These are phyloP conservation scores for Moelleriella libera DNA, from an alignment of 2,329 filamentous ascomycete genomes.

Conservation along the genomic window DNA sequence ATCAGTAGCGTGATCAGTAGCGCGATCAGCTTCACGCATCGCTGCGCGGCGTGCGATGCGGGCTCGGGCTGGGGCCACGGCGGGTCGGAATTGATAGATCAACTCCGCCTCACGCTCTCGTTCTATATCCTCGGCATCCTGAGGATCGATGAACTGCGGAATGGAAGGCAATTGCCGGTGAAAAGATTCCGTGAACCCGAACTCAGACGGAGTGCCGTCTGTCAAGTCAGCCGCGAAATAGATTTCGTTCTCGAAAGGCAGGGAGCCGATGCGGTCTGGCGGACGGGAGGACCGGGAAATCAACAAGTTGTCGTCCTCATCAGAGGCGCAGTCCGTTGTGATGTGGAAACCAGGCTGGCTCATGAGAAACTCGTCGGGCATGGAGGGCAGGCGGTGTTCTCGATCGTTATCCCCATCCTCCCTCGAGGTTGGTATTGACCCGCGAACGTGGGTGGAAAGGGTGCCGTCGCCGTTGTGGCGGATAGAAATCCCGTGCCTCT, in stretches of 20 bases:
- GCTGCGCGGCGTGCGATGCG: conserved; percentile 25
- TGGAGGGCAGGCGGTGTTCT: conserved; percentile 35
- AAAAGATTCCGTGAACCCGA: conserved; percentile 12
- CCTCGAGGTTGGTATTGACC: not conserved
- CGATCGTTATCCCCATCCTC: conserved; percentile 22
- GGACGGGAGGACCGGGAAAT: conserved; percentile 18
- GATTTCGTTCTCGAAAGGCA: conserved; percentile 38
- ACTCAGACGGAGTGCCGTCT: conserved; percentile 12
- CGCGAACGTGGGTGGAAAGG: conserved; percentile 10
- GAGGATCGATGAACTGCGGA: conserved; percentile 10
- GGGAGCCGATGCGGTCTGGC: conserved; percentile 37
- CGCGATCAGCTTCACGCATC: conserved; percentile 35
- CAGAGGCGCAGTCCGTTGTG: conserved; percentile 46
- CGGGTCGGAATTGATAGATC: conserved; percentile 10
- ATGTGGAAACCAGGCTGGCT: conserved; percentile 36
- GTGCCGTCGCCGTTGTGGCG: conserved; percentile 37
- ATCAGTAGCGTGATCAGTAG: conserved; percentile 38
- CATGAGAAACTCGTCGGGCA: conserved; percentile 39
- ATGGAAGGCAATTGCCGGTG: conserved; percentile 9
- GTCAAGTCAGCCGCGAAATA: conserved; percentile 18
- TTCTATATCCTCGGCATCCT: not conserved
- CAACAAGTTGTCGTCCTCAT: conserved; percentile 30
- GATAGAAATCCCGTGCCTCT: conserved; percentile 31
- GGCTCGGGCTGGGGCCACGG: conserved; percentile 22
- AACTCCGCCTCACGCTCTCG: not conserved